Conservation (phyloP, 208 protist genomes). For the Trypanosoma avium region DNA sequence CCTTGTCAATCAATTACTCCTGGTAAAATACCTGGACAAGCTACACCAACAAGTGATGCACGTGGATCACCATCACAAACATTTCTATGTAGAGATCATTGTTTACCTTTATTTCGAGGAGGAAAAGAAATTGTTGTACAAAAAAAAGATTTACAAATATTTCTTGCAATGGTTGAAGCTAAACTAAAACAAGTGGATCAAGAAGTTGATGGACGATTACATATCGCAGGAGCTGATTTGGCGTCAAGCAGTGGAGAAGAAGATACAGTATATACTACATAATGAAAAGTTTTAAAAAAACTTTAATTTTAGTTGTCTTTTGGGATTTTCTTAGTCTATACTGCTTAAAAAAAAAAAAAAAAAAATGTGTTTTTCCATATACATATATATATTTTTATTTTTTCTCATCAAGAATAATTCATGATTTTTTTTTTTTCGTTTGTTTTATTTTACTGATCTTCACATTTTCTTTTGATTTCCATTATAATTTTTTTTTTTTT, state of each 20-base stretch:
- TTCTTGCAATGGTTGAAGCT: conserved; percentile 34
- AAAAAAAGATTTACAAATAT: conserved; percentile 39
- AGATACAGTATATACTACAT: conserved; percentile 4
- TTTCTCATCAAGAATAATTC: background rate
- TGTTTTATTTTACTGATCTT: conserved; percentile 6
- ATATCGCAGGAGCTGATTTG: conserved; percentile 17
- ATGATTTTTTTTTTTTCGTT: background rate
- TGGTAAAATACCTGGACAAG: background rate
- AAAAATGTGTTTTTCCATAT: background rate
- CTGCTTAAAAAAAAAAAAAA: no score
- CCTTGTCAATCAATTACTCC: background rate
- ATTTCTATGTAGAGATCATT: conserved; percentile 14
- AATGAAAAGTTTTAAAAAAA: background rate
- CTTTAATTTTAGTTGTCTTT: conserved; percentile 2
- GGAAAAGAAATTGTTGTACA: conserved; percentile 41
- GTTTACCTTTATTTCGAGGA: conserved; percentile 45
- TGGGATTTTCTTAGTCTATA: background rate
- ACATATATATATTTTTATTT: conserved; percentile 5
- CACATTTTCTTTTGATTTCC: background rate
- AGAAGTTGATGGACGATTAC: conserved; percentile 26
- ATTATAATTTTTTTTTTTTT: background rate
- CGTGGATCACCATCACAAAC: background rate
- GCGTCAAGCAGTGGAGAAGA: conserved; percentile 23
- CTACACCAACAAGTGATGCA: background rate
- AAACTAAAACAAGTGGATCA: conserved; percentile 38